A percentile compares a stretch with the other conserved stretches of the same genome.
phyloP scores from a whole-genome alignment of 371 early-diverging fungal genomes.

The Mucor plumbeus region DNA sequence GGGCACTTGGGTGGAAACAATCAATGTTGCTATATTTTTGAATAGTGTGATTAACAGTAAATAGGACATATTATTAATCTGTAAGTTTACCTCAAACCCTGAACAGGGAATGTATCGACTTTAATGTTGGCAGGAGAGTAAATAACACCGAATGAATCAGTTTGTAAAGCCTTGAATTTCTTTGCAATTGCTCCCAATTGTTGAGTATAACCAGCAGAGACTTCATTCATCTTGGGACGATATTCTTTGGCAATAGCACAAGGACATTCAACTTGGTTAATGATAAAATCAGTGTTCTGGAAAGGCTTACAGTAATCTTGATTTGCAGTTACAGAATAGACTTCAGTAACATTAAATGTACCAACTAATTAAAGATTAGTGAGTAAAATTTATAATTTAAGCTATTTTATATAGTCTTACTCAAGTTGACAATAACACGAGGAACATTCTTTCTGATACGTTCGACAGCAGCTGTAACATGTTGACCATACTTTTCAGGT shows the following conservation, averaged over 20 bases:
- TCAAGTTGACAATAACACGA: conserved; percentile 44
- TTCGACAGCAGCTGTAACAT: conserved; percentile 43
- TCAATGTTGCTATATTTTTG: conserved; percentile 12
- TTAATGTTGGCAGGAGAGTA: conserved; percentile 28
- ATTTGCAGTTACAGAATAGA: conserved; percentile 17
- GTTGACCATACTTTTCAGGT: conserved; percentile 29
- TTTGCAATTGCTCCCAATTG: conserved; percentile 45
- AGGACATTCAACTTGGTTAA: conserved; percentile 26
- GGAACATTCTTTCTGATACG: conserved; percentile 35
- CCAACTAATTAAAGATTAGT: conserved; percentile 17
- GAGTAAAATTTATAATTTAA: not conserved
- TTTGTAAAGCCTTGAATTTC: conserved; percentile 28
- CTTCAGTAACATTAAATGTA: conserved; percentile 25
- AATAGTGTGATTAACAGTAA: not conserved
- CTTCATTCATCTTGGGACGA: conserved; percentile 15
- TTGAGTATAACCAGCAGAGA: conserved; percentile 43
- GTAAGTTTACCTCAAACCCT: conserved; percentile 21
- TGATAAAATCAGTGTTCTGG: conserved; percentile 5
- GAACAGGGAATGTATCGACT: conserved; percentile 18
- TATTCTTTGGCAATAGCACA: conserved; percentile 12
- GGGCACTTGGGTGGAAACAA: conserved; percentile 24
- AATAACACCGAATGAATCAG: conserved; percentile 27
- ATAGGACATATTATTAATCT: not conserved
- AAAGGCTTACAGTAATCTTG: conserved; percentile 25
- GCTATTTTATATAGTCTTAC: conserved; percentile 23